These are phyloP conservation scores for Ophiocordyceps unilateralis DNA, from an alignment of 2,329 filamentous ascomycete genomes.

Conservation along the genomic window DNA sequence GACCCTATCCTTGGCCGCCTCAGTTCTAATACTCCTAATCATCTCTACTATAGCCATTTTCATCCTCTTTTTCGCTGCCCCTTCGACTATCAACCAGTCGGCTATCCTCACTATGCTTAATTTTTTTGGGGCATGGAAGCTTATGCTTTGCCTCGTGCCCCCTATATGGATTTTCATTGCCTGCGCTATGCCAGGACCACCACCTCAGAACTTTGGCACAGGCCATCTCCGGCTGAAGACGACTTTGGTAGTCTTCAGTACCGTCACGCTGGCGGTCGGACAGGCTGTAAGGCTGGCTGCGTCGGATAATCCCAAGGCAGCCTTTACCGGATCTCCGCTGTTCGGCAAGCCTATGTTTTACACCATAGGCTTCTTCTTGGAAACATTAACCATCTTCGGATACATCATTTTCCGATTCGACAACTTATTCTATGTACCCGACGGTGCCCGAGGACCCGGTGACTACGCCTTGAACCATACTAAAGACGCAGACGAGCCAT, in stretches of 20 bases:
- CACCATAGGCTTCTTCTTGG: conserved; percentile 14
- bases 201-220: conserved; percentile 14
- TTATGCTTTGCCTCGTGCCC: conserved; percentile 8
- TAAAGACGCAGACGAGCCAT: neutral
- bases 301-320: conserved; percentile 5
- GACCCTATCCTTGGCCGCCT: conserved; percentile 9
- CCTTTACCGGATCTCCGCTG: conserved; percentile 7
- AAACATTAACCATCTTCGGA: conserved; percentile 1
- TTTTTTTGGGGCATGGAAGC: conserved; percentile 7
- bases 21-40: conserved; percentile 12
- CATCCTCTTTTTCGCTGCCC: conserved; percentile 8
- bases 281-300: conserved; percentile 9
- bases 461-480: too few species aligned
- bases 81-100: neutral
- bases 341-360: conserved; percentile 18
- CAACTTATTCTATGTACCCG: conserved; percentile 12
- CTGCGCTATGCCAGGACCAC: conserved; percentile 10
- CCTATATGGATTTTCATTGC: conserved; percentile 8
- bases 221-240: conserved; percentile 13
- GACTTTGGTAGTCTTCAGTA: conserved; percentile 9
- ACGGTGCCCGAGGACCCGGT: conserved; percentile 6
- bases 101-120: conserved; percentile 5
- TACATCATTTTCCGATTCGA: conserved; percentile 13
- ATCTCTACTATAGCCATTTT: conserved; percentile 13
- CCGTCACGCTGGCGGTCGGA: conserved; percentile 6